Base-by-base conservation (phyloP, 495 filamentous ascomycete species). In the Penicillium paxilli region DNA sequence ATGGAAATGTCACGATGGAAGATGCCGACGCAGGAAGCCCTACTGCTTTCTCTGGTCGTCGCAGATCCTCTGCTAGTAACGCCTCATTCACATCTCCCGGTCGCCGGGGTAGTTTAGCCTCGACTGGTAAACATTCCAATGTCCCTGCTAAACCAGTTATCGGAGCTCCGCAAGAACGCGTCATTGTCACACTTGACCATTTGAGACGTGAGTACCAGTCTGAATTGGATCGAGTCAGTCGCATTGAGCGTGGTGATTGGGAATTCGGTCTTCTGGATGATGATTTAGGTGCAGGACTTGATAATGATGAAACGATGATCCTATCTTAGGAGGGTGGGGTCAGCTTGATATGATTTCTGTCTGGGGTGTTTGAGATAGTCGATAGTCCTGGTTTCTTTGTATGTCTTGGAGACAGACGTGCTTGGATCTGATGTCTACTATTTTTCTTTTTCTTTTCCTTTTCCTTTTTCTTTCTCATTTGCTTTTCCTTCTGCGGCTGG, bases 131-230 rank as follows among this genome's bases (percentile, higher is more conserved):
- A 48, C 55, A 47, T 11, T 42, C 20, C 35, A 37, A 53, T 25
- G 57, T 57, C 6, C 54, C 53, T 2, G 60, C 57, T 59, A 65
- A 65, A 28, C 5, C 59, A 6, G 50, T 32, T 17, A 46, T 49
- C 11, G 52, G 60, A 26, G 49, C 32, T 0, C 71, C 65, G 7
- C 66, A 66, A 44, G 61, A 68, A 23, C 66, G 74, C 20, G 66
- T 76, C 51, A 76, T 98, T 12, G 81, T 98, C 17, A 95, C 89
- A 14, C 74, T 98, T 16, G 86, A 84, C 6, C 92, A 96, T 66
- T 72, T 98, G 20, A 80, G 90, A 57, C 88, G 85, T 62, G 87
- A 88, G 65, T 98, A 94, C 72, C 88, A 94, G 67, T 80, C 76
- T 16, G 92, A 97, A 70, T 74, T 97, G 60, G 95, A 98, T 69